A percentile compares a stretch with the other conserved stretches of the same genome.
Evolutionary conservation across 1,284 basidiomycete species (phyloP).

Genomic region (Trichosporon sp.): DNA sequence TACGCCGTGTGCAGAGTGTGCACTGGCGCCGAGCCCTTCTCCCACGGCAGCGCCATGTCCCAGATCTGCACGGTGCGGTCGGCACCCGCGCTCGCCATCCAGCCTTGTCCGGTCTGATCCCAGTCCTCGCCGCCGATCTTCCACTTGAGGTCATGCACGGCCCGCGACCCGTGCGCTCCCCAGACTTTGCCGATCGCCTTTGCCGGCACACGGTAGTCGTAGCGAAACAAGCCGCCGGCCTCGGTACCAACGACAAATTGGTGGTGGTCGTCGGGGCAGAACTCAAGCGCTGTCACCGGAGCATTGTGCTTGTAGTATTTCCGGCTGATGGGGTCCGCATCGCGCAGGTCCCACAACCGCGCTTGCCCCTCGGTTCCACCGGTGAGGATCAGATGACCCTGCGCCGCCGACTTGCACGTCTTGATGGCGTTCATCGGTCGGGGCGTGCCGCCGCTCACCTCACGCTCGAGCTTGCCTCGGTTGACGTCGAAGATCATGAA

Average conservation of each 20-base stretch:
- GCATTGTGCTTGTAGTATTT: slow-evolving; percentile 64
- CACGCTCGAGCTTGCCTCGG: slow-evolving; percentile 67
- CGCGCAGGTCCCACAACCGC: slow-evolving; percentile 75
- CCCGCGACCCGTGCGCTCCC: slow-evolving; percentile 65
- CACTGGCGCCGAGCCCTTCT: slow-evolving; percentile 53
- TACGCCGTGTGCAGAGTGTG: slow-evolving; percentile 71
- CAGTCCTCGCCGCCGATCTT: slow-evolving; percentile 36
- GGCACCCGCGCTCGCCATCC: slow-evolving; percentile 75
- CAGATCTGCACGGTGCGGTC: slow-evolving; percentile 76
- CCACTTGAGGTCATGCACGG: slow-evolving; percentile 76
- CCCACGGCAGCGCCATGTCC: slow-evolving; percentile 59
- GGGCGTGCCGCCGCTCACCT: slow-evolving; percentile 62
- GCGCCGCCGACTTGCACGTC: slow-evolving; percentile 55
- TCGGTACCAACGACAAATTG: slow-evolving; percentile 72
- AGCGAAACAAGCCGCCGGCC: slow-evolving; percentile 62
- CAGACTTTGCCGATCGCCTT: slow-evolving; percentile 62
- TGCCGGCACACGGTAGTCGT: slow-evolving; percentile 69
- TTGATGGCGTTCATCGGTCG: slow-evolving; percentile 66
- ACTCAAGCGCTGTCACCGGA: slow-evolving; percentile 64
- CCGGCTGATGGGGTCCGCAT: slow-evolving; percentile 62
- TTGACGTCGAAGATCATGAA: slow-evolving; percentile 78
- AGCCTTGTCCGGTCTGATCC: slow-evolving; percentile 54
- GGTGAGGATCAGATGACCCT: slow-evolving; percentile 67
- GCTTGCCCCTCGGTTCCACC: slow-evolving; percentile 76
- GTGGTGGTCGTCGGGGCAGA: slow-evolving; percentile 64